phyloP scores from a whole-genome alignment of 2,329 filamentous ascomycete genomes.

The Trichoderma sp. region DNA sequence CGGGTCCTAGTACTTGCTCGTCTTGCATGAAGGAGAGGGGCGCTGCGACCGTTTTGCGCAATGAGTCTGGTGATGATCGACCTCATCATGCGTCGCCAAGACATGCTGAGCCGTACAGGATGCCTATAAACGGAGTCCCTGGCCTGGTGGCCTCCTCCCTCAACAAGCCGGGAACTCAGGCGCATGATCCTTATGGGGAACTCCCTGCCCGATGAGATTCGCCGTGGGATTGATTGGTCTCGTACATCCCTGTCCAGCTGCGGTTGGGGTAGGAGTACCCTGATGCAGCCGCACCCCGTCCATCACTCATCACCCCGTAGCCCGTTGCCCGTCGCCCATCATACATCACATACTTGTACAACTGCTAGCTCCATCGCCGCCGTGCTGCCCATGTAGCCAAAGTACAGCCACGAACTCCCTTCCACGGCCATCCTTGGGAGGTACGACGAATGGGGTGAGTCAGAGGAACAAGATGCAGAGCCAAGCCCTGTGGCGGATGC shows the following conservation, averaged over 20 bases:
- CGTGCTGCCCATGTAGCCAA: conserved; percentile 21
- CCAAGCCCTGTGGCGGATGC: conserved; percentile 22
- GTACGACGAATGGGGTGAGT: conserved; percentile 23
- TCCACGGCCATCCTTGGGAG: not conserved
- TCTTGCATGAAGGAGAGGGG: conserved; percentile 22
- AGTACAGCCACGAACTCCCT: not conserved
- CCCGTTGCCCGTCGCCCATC: conserved; percentile 10
- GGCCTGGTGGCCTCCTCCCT: conserved; percentile 3
- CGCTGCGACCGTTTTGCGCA: conserved; percentile 5
- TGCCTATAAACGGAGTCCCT: conserved; percentile 4
- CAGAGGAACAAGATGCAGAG: conserved; percentile 20
- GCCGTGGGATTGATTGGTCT: conserved; percentile 14
- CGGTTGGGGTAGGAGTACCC: conserved; percentile 16
- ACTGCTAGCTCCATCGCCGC: conserved; percentile 7
- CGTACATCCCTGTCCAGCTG: conserved; percentile 26
- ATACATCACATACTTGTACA: not conserved
- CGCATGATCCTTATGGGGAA: conserved; percentile 25
- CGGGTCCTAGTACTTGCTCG: not conserved
- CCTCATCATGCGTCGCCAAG: conserved; percentile 28
- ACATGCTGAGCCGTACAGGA: conserved; percentile 17
- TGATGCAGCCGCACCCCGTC: not conserved
- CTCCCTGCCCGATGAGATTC: conserved; percentile 24
- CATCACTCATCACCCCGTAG: not conserved
- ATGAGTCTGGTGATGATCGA: conserved; percentile 27
- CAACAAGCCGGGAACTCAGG: conserved; percentile 14